These are phyloP conservation scores for Fistulifera solaris DNA, from an alignment of 108 stramenopile species.

Conservation along the genomic window DNA sequence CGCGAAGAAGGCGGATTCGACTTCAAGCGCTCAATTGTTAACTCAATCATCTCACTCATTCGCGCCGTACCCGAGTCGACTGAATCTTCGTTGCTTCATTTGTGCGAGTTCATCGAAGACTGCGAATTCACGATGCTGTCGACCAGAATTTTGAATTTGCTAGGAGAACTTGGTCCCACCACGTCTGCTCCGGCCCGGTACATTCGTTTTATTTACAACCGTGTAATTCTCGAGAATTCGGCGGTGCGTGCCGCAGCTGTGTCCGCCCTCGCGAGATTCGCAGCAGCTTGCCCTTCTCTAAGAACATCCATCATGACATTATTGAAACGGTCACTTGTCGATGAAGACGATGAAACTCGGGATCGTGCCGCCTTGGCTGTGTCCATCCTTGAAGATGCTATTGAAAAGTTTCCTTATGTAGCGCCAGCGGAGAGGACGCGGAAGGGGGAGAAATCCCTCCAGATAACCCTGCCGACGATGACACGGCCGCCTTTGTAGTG, in stretches of 20 bases:
- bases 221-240: conserved; percentile 91
- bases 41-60: conserved; percentile 80
- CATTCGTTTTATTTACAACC: conserved; percentile 97
- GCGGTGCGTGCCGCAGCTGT: conserved; percentile 92
- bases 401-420: conserved; percentile 44
- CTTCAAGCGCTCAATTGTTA: conserved; percentile 88
- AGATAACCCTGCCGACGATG: conserved; percentile 40
- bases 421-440: conserved; percentile 47
- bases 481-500: conserved; percentile 56
- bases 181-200: conserved; percentile 83
- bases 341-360: conserved; percentile 95
- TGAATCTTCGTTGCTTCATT: conserved; percentile 78
- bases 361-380: conserved; percentile 84
- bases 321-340: conserved; percentile 66
- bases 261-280: conserved; percentile 82
- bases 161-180: conserved; percentile 82
- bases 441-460: conserved; percentile 40
- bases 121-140: conserved; percentile 89
- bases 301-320: conserved; percentile 68
- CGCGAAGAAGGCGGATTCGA: conserved; percentile 93
- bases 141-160: conserved; percentile 78
- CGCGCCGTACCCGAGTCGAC: conserved; percentile 79
- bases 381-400: conserved; percentile 57
- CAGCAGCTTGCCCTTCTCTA: conserved; percentile 73
- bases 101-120: conserved; percentile 98